Evolutionary conservation across 2,329 filamentous ascomycete genomes (phyloP), one percentile per base, ranked within the genome.

Genomic region (Alternaria ethzedia): DNA sequence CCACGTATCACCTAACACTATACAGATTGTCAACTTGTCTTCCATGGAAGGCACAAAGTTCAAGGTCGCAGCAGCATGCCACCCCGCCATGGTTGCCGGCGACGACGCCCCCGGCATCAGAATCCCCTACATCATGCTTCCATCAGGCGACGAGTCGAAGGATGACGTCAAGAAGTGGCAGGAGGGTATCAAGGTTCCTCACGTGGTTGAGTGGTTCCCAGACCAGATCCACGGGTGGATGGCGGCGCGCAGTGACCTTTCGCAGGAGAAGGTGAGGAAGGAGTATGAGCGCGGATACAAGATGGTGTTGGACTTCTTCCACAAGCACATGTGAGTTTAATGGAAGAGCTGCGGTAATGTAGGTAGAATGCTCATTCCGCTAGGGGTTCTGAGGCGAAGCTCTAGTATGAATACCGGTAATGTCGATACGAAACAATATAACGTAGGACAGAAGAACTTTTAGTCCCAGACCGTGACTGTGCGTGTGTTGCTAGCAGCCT

Each of bases 11-110:
- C 44, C 46, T 62, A 23, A 65, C 20, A 25, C 13, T 25, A 3
- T n/a, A n/a, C 59, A 88, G 83, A 87, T 89, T 67, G 83, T 86
- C 51, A 85, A 85, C 60, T 79, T 88, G 30, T 80, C 83, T n/a
- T 83, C 84, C 5, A 81, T 83, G 57, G 71, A 83, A 60, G 83
- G 82, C 46, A 86, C 85, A 21, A 76, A 77, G 13, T 89, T 89
- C 82, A 88, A 87, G 78, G 86, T 83, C 15, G 87, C 84, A 4
- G 87, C 83, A 10, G 81, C 86, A 25, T 83, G 81, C 66, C 87
- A 89, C 73, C 87, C 87, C 6, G 87, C 87, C 26, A 88, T 89
- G 87, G 82, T 89, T 12, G 87, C 88, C 54, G 83, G 83, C 13
- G 82, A 85, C 26, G 87, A 89, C 67, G 87, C 87, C 3, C 81